Percentiles rank a stretch among this genome's conserved stretches.
These are phyloP conservation scores for Rubia balearica DNA, from an alignment of 305 asterid species.

Conservation along the genomic window DNA sequence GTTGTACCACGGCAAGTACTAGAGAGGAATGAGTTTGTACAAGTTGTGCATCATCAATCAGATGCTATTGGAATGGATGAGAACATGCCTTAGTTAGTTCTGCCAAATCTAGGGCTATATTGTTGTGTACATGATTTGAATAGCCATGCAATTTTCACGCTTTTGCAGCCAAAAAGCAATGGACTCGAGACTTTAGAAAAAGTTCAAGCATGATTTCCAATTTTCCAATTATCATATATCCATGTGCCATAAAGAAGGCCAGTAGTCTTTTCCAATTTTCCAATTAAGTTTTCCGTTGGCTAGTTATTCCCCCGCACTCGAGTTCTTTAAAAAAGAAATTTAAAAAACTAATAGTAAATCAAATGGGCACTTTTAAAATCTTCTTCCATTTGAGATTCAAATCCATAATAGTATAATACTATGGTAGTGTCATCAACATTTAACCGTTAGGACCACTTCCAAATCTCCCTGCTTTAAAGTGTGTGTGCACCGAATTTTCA, in stretches of 20 bases:
- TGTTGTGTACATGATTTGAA: background rate
- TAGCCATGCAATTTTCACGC: background rate
- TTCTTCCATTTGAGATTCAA: too few species aligned
- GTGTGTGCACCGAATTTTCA: too few species aligned
- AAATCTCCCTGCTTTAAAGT: too few species aligned
- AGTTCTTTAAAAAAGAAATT: too few species aligned
- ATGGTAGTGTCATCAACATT: too few species aligned
- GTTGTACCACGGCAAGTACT: background rate
- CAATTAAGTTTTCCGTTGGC: too few species aligned
- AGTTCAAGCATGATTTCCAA: background rate
- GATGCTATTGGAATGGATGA: background rate
- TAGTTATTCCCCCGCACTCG: too few species aligned
- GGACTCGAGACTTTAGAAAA: background rate
- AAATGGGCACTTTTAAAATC: too few species aligned
- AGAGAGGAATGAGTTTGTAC: background rate
- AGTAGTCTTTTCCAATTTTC: background rate
- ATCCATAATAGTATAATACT: too few species aligned
- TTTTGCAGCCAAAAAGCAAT: background rate
- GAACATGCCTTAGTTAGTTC: background rate
- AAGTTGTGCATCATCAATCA: background rate
- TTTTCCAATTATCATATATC: background rate
- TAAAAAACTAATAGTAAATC: too few species aligned
- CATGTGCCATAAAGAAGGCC: slow-evolving; percentile 1
- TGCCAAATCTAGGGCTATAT: background rate
- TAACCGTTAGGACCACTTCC: too few species aligned